phyloP scores from a whole-genome alignment of 1,284 basidiomycete species.

The Tremellales sp. region DNA sequence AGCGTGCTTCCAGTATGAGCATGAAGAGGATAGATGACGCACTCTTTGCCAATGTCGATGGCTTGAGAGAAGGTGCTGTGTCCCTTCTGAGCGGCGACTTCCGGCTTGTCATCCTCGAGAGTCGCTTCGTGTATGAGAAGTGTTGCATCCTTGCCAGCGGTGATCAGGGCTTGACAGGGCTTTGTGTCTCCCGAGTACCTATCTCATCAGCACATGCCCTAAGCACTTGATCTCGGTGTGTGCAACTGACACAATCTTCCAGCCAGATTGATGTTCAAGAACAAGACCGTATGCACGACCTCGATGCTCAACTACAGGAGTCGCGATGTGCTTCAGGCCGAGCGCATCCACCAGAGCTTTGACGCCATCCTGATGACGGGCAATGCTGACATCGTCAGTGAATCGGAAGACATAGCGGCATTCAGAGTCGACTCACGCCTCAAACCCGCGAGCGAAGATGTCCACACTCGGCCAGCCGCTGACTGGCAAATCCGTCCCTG shows the following conservation, averaged over 20 bases:
- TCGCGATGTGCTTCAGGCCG: conserved; percentile 51
- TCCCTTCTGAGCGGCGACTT: conserved; percentile 68
- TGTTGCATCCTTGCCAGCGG: conserved; percentile 65
- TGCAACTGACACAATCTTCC: conserved; percentile 69
- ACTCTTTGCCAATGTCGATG: conserved; percentile 68
- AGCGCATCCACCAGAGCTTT: conserved; percentile 16
- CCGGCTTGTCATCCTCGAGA: conserved; percentile 70
- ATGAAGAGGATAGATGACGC: conserved; percentile 22
- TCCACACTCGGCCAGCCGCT: conserved; percentile 1
- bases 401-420: not conserved
- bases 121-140: conserved; percentile 92
- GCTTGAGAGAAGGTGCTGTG: conserved; percentile 90
- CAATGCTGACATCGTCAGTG: not conserved
- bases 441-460: not conserved
- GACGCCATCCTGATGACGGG: not conserved
- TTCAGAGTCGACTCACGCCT: not conserved
- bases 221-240: conserved; percentile 36
- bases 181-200: conserved; percentile 80
- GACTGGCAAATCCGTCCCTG: not conserved
- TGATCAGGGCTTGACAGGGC: conserved; percentile 65
- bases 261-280: conserved; percentile 65
- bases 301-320: conserved; percentile 70
- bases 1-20: not conserved
- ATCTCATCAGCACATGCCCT: conserved; percentile 27
- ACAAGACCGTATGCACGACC: conserved; percentile 66